Evolutionary conservation across 139 green algal genomes (phyloP).

Genomic region (Penium margaritaceum): DNA sequence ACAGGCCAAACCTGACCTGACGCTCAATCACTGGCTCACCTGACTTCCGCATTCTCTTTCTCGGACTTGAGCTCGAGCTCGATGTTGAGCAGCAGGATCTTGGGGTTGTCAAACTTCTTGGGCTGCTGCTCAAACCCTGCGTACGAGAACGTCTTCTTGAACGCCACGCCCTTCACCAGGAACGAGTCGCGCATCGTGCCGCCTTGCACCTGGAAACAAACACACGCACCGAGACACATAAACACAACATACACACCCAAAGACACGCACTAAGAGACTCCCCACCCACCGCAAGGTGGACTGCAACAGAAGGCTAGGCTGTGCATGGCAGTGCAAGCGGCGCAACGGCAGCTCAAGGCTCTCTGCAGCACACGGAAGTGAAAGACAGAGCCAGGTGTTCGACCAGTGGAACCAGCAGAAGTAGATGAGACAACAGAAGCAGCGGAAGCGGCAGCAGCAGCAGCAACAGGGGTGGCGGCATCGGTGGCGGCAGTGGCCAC

Average conservation of each 20-base stretch:
- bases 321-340: no score
- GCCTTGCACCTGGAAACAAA: slow-evolving; percentile 58
- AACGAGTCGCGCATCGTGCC: slow-evolving; percentile 90
- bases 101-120: slow-evolving; percentile 82
- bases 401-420: no score
- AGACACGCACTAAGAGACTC: no score
- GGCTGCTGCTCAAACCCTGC: slow-evolving; percentile 99
- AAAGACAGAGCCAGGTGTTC: no score
- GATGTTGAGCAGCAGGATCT: slow-evolving; percentile 95
- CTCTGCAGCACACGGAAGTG: no score
- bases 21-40: slow-evolving; percentile 26
- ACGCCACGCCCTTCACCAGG: slow-evolving; percentile 93
- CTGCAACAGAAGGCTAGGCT: no score
- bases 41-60: slow-evolving; percentile 93
- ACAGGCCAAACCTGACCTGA: no score
- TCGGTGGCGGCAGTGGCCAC: no score
- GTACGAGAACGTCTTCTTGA: slow-evolving; percentile 99
- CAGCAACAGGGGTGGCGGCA: no score
- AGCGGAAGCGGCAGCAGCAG: background rate
- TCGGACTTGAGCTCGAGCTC: slow-evolving; percentile 96
- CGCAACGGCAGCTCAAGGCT: no score
- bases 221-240: background rate
- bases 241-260: no score
- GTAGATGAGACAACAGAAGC: background rate
- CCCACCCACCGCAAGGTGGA: no score